Conservation (phyloP, 2,329 filamentous ascomycete species). For the Samsoniella hepiali region DNA sequence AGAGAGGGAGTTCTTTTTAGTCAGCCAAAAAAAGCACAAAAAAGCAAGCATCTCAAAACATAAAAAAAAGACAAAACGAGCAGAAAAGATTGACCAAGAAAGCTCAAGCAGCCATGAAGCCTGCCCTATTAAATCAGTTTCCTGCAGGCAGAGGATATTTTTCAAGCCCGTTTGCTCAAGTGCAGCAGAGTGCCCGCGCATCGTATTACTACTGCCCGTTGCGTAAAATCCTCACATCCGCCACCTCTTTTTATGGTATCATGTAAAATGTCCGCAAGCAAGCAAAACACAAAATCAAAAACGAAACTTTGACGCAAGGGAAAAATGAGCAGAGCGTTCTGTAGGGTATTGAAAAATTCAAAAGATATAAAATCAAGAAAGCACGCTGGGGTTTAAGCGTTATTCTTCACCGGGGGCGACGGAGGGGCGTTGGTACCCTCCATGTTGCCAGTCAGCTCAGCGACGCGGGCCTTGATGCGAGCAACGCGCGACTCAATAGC, state of each 20-base stretch:
- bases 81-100: slow-evolving; percentile 2
- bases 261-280: slow-evolving; percentile 22
- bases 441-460: slow-evolving; percentile 85
- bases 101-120: neutral
- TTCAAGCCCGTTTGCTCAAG: neutral
- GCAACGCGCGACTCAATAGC: slow-evolving; percentile 95
- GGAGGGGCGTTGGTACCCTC: slow-evolving; percentile 47
- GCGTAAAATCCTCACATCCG: neutral
- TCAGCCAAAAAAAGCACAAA: neutral
- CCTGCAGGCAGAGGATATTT: neutral
- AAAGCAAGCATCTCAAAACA: neutral
- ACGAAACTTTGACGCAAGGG: slow-evolving; percentile 11
- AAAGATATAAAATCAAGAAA: neutral
- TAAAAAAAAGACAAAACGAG: neutral
- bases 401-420: neutral
- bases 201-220: neutral
- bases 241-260: slow-evolving; percentile 26
- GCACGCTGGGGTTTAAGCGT: neutral
- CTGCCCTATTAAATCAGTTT: slow-evolving; percentile 6
- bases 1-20: too few species aligned
- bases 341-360: slow-evolving; percentile 14
- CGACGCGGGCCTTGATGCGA: slow-evolving; percentile 95
- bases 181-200: neutral
- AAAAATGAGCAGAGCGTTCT: neutral
- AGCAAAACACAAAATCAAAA: slow-evolving; percentile 18